Conservation (phyloP, 352 stramenopile genomes). For the Globisporangium irregulare region DNA sequence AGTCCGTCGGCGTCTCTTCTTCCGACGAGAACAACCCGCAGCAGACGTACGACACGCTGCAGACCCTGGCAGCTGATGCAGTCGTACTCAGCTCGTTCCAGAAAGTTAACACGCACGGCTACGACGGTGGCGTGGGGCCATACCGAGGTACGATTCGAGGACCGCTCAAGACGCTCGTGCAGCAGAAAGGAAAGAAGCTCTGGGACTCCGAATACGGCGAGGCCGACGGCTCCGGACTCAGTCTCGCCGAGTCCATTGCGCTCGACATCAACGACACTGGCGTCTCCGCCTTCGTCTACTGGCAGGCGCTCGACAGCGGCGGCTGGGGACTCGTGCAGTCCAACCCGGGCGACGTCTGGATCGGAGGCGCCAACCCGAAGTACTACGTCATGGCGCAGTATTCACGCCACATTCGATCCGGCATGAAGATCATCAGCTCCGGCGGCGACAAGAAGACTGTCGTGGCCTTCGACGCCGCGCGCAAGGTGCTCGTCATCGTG, state of each 20-base stretch:
- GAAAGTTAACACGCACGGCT: conserved; percentile 64
- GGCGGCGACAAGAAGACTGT: conserved; percentile 40
- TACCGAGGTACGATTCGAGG: conserved; percentile 40
- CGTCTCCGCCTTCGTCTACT: conserved; percentile 63
- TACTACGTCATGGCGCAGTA: conserved; percentile 60
- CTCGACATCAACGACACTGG: conserved; percentile 60
- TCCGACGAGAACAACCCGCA: conserved; percentile 58
- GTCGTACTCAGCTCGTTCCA: conserved; percentile 29
- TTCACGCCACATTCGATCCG: conserved; percentile 56
- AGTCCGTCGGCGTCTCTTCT: conserved; percentile 30
- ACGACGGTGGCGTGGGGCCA: conserved; percentile 36
- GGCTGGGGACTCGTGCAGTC: conserved; percentile 57
- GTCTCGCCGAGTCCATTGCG: conserved; percentile 43
- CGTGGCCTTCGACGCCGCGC: conserved; percentile 33
- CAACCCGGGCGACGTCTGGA: conserved; percentile 31
- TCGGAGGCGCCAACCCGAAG: conserved; percentile 41
- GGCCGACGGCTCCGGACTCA: conserved; percentile 39
- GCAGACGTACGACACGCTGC: conserved; percentile 33
- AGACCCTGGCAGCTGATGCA: conserved; percentile 18
- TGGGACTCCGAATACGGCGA: conserved; percentile 70
- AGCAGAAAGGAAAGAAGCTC: conserved; percentile 31
- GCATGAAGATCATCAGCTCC: conserved; percentile 46
- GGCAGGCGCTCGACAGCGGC: conserved; percentile 49
- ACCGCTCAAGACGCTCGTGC: conserved; percentile 29
- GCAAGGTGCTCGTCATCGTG: conserved; percentile 41